Evolutionary conservation across 495 filamentous ascomycete genomes (phyloP).

Genomic region (Penicillium pulvis): DNA sequence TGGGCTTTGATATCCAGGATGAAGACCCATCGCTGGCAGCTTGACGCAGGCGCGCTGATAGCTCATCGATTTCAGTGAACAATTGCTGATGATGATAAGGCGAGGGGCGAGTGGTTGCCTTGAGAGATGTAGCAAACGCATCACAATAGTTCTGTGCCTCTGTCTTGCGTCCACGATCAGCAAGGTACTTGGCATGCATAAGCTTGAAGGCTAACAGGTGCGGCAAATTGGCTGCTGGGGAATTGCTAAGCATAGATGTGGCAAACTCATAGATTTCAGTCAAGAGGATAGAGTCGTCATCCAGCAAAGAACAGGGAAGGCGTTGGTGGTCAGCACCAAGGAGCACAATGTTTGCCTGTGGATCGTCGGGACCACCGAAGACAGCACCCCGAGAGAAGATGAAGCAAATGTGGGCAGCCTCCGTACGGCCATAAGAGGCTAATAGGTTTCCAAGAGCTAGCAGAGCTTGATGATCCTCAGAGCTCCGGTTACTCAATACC

Average conservation of each 20-base stretch:
- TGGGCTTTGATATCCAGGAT: conserved; percentile 89
- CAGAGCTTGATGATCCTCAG: conserved; percentile 74
- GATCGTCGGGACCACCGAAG: conserved; percentile 84
- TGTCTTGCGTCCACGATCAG: conserved; percentile 75
- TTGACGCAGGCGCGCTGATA: conserved; percentile 78
- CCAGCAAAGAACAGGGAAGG: conserved; percentile 65
- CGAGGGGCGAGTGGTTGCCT: conserved; percentile 77
- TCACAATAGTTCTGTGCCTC: conserved; percentile 94
- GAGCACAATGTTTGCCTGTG: conserved; percentile 73
- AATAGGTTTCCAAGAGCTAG: conserved; percentile 80
- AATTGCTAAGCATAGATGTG: conserved; percentile 62
- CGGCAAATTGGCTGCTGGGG: conserved; percentile 62
- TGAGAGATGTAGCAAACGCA: conserved; percentile 74
- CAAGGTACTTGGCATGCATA: conserved; percentile 78
- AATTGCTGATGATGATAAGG: conserved; percentile 79
- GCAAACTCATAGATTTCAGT: conserved; percentile 94
- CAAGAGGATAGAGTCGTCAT: conserved; percentile 81
- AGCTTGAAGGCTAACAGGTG: conserved; percentile 90
- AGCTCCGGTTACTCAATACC: conserved; percentile 82
- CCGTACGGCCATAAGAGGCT: conserved; percentile 80
- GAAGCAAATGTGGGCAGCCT: conserved; percentile 90
- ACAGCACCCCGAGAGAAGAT: conserved; percentile 61
- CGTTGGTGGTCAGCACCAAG: conserved; percentile 78
- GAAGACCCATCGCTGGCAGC: conserved; percentile 70
- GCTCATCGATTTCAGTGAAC: conserved; percentile 75